A percentile compares a stretch with the other conserved stretches of the same genome.
Evolutionary conservation across 345 rosid species (phyloP).

Genomic region (Sisymbrium altissimum): DNA sequence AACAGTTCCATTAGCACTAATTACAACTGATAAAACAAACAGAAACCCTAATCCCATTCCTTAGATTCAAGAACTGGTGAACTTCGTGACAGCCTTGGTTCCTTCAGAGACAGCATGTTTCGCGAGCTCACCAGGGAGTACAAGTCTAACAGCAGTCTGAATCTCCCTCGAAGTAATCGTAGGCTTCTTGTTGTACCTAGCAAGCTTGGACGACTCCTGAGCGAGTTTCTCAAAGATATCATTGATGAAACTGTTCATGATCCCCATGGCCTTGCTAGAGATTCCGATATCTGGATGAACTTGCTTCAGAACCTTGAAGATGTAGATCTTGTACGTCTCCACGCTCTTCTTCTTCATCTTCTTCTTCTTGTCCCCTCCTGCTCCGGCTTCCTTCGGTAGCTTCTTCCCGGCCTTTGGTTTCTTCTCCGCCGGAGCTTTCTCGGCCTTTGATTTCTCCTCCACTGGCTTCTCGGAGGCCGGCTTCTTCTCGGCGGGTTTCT

Average conservation of each 20-base stretch:
- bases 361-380: too few relatives aligned
- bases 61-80: slow-evolving; percentile 45
- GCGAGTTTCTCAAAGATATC: too few relatives aligned
- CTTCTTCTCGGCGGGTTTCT: slow-evolving; percentile 61
- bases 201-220: slow-evolving; percentile 64
- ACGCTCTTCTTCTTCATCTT: too few relatives aligned
- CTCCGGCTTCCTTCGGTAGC: too few relatives aligned
- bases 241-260: slow-evolving; percentile 73
- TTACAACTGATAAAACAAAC: not conserved
- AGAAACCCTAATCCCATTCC: too few relatives aligned
- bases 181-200: slow-evolving; percentile 77
- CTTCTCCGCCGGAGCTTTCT: too few relatives aligned
- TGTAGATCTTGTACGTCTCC: too few relatives aligned
- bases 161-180: slow-evolving; percentile 72
- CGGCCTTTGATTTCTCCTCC: slow-evolving; percentile 59
- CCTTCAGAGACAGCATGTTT: slow-evolving; percentile 81
- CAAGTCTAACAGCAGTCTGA: slow-evolving; percentile 73
- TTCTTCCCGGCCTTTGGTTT: too few relatives aligned
- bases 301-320: too few relatives aligned
- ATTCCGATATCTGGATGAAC: slow-evolving; percentile 55
- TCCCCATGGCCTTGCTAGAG: slow-evolving; percentile 69
- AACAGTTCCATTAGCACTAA: not conserved
- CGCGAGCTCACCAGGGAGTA: slow-evolving; percentile 68
- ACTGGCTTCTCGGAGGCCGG: slow-evolving; percentile 55
- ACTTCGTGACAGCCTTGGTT: slow-evolving; percentile 68